Conservation (phyloP, 2,329 filamentous ascomycete genomes). For the Arthroderma uncinatum region DNA sequence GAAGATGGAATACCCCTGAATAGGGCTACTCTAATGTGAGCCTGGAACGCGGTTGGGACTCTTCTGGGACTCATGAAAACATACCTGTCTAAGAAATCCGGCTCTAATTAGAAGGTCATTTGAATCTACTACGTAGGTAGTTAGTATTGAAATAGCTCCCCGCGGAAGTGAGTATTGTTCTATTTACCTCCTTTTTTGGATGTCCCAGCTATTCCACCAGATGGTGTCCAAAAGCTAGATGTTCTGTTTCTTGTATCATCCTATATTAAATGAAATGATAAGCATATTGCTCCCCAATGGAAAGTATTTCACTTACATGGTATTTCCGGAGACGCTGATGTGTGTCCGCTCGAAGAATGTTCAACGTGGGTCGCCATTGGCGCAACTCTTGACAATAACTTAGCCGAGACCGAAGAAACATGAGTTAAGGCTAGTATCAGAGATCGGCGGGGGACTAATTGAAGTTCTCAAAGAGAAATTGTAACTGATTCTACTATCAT, state of each 20-base stretch:
- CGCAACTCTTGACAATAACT: background rate
- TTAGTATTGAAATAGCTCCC: background rate
- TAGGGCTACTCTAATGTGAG: constrained; percentile 48
- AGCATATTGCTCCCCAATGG: background rate
- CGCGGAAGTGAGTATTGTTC: background rate
- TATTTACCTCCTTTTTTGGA: constrained; percentile 34
- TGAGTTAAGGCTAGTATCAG: background rate
- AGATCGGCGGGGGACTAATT: background rate
- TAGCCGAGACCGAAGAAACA: constrained; percentile 1
- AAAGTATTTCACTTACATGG: background rate
- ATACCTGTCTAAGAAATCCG: constrained; percentile 62
- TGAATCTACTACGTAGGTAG: constrained; percentile 39
- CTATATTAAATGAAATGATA: constrained; percentile 24
- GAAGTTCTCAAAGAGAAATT: background rate
- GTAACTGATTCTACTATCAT: background rate
- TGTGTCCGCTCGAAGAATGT: background rate
- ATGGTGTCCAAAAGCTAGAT: constrained; percentile 70
- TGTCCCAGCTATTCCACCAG: constrained; percentile 52
- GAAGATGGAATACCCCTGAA: constrained; percentile 80
- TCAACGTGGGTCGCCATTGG: background rate
- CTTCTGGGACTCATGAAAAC: constrained; percentile 13
- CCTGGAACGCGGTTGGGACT: too few relatives aligned
- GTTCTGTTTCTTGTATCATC: constrained; percentile 49
- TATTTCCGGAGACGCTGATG: background rate
- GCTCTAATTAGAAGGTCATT: constrained; percentile 58